Evolutionary conservation across 306 rosid genomes (phyloP).

Genomic region (Casuarina cunninghamiana): DNA sequence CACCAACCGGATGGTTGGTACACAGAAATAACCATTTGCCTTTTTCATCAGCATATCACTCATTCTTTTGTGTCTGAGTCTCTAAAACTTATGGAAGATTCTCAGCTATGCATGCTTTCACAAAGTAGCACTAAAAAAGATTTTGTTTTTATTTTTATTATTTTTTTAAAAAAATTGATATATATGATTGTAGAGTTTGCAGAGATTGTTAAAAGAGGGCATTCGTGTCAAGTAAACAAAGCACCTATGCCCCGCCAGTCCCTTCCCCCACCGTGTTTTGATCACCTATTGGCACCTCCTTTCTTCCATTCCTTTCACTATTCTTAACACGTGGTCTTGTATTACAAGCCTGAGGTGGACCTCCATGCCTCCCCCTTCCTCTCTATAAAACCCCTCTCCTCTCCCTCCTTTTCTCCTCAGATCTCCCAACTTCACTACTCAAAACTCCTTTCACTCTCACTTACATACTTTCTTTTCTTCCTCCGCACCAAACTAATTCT

Average conservation of each 20-base stretch:
- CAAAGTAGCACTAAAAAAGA: too few species aligned
- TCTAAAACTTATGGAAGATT: too few species aligned
- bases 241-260: conserved; percentile 28
- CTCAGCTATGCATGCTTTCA: too few species aligned
- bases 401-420: conserved; percentile 31
- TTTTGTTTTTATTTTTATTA: too few species aligned
- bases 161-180: too few species aligned
- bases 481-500: background rate
- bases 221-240: conserved; percentile 52
- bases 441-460: background rate
- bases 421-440: background rate
- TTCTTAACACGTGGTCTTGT: conserved; percentile 75
- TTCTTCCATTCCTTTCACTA: conserved; percentile 14
- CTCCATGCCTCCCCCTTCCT: conserved; percentile 18
- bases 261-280: conserved; percentile 19
- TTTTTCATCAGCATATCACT: too few species aligned
- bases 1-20: background rate
- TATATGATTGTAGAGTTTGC: background rate
- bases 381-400: conserved; percentile 45
- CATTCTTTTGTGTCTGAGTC: too few species aligned
- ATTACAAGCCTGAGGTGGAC: conserved; percentile 43
- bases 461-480: background rate
- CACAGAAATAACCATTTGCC: too few species aligned
- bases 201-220: conserved; percentile 17
- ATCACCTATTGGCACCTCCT: conserved; percentile 49